These are phyloP conservation scores for Trifolium pratense DNA, from an alignment of 306 rosid genomes.

Conservation along the genomic window DNA sequence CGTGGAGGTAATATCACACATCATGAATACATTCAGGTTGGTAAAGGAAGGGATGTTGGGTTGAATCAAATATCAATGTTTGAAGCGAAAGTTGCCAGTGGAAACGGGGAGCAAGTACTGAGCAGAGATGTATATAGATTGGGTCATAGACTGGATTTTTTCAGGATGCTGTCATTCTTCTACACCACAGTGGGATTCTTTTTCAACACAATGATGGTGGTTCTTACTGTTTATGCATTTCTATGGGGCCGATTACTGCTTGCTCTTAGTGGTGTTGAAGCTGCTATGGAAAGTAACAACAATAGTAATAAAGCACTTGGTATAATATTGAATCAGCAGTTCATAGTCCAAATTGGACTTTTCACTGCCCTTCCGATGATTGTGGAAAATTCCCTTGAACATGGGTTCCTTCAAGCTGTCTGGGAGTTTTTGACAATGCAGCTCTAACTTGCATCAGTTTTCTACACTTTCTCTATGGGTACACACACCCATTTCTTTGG, in stretches of 20 bases:
- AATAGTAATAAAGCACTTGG: slow-evolving; percentile 62
- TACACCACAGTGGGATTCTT: slow-evolving; percentile 89
- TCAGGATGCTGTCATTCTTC: slow-evolving; percentile 83
- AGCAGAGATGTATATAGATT: slow-evolving; percentile 86
- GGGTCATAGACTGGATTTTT: slow-evolving; percentile 86
- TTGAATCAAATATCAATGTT: slow-evolving; percentile 88
- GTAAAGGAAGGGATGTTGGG: slow-evolving; percentile 95
- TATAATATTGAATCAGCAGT: slow-evolving; percentile 74
- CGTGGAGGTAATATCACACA: slow-evolving; percentile 91
- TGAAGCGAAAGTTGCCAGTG: slow-evolving; percentile 94
- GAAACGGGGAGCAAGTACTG: slow-evolving; percentile 87
- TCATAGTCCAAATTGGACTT: slow-evolving; percentile 78
- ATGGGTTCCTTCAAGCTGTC: slow-evolving; percentile 78
- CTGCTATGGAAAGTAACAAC: slow-evolving; percentile 49
- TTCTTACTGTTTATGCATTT: slow-evolving; percentile 80
- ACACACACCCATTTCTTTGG: slow-evolving; percentile 86
- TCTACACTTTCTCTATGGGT: slow-evolving; percentile 86
- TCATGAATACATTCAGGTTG: slow-evolving; percentile 93
- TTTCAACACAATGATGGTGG: slow-evolving; percentile 75
- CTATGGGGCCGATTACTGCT: slow-evolving; percentile 82
- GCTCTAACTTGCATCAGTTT: slow-evolving; percentile 89
- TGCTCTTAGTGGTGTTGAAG: slow-evolving; percentile 85
- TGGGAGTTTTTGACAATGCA: slow-evolving; percentile 92
- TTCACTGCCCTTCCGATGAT: slow-evolving; percentile 92
- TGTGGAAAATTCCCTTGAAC: slow-evolving; percentile 82